Evolutionary conservation across 148 eudicot species (phyloP), one percentile per base, ranked within the genome.

Genomic region (Chenopodium formosanum): DNA sequence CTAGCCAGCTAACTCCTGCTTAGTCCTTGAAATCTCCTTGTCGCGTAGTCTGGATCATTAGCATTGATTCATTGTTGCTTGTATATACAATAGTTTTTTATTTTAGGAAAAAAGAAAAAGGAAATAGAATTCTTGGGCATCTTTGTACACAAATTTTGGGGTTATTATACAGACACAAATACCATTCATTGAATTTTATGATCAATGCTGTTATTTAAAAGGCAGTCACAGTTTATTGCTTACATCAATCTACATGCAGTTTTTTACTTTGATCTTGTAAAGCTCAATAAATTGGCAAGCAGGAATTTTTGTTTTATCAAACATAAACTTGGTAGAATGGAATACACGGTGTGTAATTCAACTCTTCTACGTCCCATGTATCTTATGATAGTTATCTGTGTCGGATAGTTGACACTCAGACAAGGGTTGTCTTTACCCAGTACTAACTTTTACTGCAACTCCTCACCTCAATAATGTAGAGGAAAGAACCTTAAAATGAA

Each of bases 141-240:
- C 9, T 32, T 19, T 62, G 47, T 81, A 37, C 78, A 66, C 79
- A 1, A 70, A 77, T 82, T 82, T 81, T 80, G 58, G 11, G 27
- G 58, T 76, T 10, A 16, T 76, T 48, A 53, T 82, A 82, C 80
- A 76, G 9, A 63, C 70, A 71, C 31, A 65, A 34, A 78, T 52
- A 44, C 9, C 4, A 20, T 81, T 74, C 78, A 81, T 74, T 60
- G 16, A 81, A 75, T 2, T 62, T 40, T 60, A 72, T 14, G 56
- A 52, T 14, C 25, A 11, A 47, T 29, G 11, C 25, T 74, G 62
- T 62, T 9, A 48, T 48, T 78, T 37, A 32, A 80, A 80, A 53
- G 31, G 31, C 76, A 53, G 60, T 58, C 47, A 56, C 29, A 50
- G 25, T 29, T 56, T 40, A 40, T 40, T 40, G 44, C 44, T 40